phyloP scores from a whole-genome alignment of 2,329 filamentous ascomycete genomes.

The Gaeumannomyces sp. region DNA sequence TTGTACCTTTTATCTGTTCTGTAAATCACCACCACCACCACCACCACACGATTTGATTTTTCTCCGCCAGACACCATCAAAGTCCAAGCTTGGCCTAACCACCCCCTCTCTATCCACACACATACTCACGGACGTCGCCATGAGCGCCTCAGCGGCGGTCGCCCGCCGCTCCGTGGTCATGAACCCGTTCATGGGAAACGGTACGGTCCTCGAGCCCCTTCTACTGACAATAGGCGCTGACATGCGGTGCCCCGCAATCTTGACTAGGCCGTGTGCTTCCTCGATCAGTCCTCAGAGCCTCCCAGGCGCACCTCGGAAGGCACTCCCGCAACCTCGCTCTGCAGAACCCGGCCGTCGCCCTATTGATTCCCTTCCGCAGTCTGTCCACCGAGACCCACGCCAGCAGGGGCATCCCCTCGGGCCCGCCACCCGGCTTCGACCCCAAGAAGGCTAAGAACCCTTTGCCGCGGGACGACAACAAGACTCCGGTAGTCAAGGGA shows the following conservation, averaged over 20 bases:
- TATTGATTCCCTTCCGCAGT: slow-evolving; percentile 50
- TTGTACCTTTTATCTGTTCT: too few relatives aligned
- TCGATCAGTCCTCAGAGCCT: slow-evolving; percentile 38
- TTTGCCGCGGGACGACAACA: slow-evolving; percentile 48
- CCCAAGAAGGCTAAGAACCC: slow-evolving; percentile 85
- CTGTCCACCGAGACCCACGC: slow-evolving; percentile 55
- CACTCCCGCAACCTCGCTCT: slow-evolving; percentile 39
- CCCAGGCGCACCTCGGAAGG: slow-evolving; percentile 40
- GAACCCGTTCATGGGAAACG: slow-evolving; percentile 45
- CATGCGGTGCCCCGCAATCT: slow-evolving; percentile 20
- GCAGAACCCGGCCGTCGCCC: slow-evolving; percentile 45
- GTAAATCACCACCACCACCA: too few relatives aligned
- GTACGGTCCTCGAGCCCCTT: slow-evolving; percentile 24
- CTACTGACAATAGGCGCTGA: background rate
- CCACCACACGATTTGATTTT: too few relatives aligned
- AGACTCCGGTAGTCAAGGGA: background rate
- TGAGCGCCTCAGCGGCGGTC: slow-evolving; percentile 52
- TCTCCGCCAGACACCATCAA: too few relatives aligned
- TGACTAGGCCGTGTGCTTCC: slow-evolving; percentile 38
- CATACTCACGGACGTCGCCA: slow-evolving; percentile 21
- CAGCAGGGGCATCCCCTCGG: slow-evolving; percentile 41
- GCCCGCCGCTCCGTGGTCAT: slow-evolving; percentile 48
- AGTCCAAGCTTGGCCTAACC: too few relatives aligned
- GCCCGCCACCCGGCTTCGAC: slow-evolving; percentile 85
- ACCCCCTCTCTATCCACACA: too few relatives aligned